Evolutionary conservation across 225 moss, liverwort and hornwort species (phyloP).

Genomic region (Polytrichum commune): DNA sequence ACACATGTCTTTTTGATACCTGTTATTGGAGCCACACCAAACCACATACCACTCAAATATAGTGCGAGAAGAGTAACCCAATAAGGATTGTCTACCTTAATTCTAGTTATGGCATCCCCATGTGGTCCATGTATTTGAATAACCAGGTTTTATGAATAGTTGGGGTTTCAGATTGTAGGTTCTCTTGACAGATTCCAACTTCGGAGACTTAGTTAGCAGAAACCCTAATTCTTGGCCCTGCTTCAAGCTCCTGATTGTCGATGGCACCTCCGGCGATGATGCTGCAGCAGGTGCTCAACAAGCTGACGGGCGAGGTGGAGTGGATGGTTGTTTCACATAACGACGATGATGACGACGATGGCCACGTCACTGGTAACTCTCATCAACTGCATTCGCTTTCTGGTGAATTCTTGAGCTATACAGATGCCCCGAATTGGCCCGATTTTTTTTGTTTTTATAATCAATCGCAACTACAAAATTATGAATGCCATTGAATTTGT

Average conservation of each 20-base stretch:
- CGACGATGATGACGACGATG: constrained; percentile 22
- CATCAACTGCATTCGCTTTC: neutral
- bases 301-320: constrained; percentile 69
- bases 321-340: constrained; percentile 69
- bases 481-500: neutral
- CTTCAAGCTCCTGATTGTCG: constrained; percentile 1
- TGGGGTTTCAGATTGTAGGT: neutral
- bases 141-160: neutral
- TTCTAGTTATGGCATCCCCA: too few relatives aligned
- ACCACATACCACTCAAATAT: too few relatives aligned
- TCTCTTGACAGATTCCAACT: neutral
- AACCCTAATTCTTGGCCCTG: neutral
- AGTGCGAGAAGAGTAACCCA: too few relatives aligned
- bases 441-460: neutral
- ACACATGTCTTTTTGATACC: too few relatives aligned
- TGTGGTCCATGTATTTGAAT: too few relatives aligned
- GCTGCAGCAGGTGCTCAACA: constrained; percentile 77
- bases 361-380: constrained; percentile 2
- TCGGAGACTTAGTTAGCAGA: neutral
- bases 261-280: constrained; percentile 16
- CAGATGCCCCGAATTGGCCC: neutral
- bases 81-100: too few relatives aligned
- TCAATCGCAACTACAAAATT: neutral
- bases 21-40: too few relatives aligned
- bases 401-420: neutral